Evolutionary conservation across 805 yeast genomes (phyloP).

Genomic region (Candida methanosorbosa): DNA sequence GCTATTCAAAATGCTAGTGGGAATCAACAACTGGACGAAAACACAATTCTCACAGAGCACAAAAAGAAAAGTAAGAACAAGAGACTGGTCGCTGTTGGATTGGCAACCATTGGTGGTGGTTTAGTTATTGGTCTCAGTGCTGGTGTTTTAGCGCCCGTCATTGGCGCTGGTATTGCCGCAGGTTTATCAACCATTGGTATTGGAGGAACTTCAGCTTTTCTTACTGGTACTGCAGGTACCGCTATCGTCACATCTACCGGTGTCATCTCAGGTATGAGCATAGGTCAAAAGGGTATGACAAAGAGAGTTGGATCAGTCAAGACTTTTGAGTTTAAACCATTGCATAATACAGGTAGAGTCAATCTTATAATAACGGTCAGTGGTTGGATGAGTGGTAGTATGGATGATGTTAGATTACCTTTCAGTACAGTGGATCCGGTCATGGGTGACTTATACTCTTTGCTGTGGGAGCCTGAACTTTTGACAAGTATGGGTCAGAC

Average conservation of each 20-base stretch:
- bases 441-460: conserved; percentile 90
- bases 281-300: conserved; percentile 80
- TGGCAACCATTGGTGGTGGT: conserved; percentile 96
- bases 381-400: conserved; percentile 96
- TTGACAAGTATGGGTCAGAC: conserved; percentile 94
- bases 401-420: conserved; percentile 94
- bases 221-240: conserved; percentile 97
- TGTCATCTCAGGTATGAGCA: conserved; percentile 81
- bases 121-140: conserved; percentile 91
- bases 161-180: conserved; percentile 97
- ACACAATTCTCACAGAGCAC: conserved; percentile 58
- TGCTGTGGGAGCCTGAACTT: conserved; percentile 98
- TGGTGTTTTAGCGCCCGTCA: conserved; percentile 93
- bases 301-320: conserved; percentile 84
- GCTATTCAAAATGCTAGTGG: conserved; percentile 19
- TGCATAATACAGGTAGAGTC: conserved; percentile 84
- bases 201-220: conserved; percentile 83
- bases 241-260: conserved; percentile 90
- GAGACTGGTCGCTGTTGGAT: conserved; percentile 78
- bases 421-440: conserved; percentile 96
- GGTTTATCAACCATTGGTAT: conserved; percentile 94
- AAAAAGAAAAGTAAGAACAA: conserved; percentile 56
- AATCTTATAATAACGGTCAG: conserved; percentile 82
- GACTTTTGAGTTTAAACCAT: conserved; percentile 88
- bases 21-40: conserved; percentile 64